phyloP scores from a whole-genome alignment of 2,329 filamentous ascomycete genomes.

The Aureobasidium lini region DNA sequence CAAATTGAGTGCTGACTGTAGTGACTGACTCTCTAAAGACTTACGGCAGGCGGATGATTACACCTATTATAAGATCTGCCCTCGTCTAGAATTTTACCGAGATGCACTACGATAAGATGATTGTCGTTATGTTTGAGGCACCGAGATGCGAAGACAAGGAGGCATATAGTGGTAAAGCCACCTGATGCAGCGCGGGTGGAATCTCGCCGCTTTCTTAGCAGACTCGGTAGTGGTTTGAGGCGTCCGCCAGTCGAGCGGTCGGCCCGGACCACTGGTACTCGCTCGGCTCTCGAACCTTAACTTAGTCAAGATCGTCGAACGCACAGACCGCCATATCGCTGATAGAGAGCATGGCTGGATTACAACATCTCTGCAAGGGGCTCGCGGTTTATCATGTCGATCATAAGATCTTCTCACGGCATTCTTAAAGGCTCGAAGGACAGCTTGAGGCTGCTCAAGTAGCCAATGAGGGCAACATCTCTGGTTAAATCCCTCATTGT shows the following conservation, averaged over 20 bases:
- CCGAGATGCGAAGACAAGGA: not conserved
- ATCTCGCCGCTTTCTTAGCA: not conserved
- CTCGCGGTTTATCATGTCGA: not conserved
- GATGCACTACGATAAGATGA: not conserved
- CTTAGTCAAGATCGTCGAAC: not conserved
- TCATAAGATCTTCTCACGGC: not conserved
- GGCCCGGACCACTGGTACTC: constrained; percentile 1
- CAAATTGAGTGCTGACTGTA: not conserved
- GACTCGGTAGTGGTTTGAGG: not conserved
- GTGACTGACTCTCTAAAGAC: not conserved
- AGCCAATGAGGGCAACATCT: no score
- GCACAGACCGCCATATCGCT: not conserved
- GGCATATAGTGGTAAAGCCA: no score
- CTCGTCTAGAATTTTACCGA: not conserved
- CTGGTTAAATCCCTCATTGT: no score
- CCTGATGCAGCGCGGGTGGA: no score
- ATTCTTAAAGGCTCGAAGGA: not conserved
- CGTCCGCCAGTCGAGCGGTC: not conserved
- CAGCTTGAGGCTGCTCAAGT: no score
- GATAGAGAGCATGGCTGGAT: not conserved
- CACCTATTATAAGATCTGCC: not conserved
- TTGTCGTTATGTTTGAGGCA: not conserved
- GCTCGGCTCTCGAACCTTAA: not conserved
- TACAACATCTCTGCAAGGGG: not conserved
- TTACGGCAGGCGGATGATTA: not conserved